These are phyloP conservation scores for Myriosclerotinia duriaeana DNA, from an alignment of 2,329 filamentous ascomycete genomes.

Conservation along the genomic window DNA sequence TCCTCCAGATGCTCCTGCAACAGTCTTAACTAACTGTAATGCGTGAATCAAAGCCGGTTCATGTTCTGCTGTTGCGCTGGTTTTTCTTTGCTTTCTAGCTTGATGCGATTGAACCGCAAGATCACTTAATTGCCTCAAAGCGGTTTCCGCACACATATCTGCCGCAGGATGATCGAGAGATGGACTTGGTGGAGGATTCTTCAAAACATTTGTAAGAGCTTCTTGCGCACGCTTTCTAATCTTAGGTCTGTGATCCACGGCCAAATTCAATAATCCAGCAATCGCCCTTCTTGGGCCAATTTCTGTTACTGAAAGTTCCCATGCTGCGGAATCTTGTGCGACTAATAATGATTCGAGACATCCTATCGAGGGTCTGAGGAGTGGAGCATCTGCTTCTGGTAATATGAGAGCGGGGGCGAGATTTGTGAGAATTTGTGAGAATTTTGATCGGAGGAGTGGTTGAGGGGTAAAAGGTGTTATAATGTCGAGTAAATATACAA, in stretches of 20 bases:
- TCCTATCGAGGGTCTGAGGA: slow-evolving; percentile 85
- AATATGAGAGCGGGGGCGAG: slow-evolving; percentile 81
- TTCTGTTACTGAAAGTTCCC: slow-evolving; percentile 81
- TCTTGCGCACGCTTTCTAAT: slow-evolving; percentile 92
- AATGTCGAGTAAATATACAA: slow-evolving; percentile 93
- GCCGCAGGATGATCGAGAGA: slow-evolving; percentile 91
- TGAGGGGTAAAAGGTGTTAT: slow-evolving; percentile 82
- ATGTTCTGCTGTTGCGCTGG: slow-evolving; percentile 55
- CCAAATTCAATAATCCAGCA: slow-evolving; percentile 79
- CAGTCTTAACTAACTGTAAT: slow-evolving; percentile 85
- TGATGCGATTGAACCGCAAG: slow-evolving; percentile 62
- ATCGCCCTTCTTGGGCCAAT: slow-evolving; percentile 85
- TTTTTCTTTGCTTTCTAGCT: slow-evolving; percentile 68
- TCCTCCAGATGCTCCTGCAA: slow-evolving; percentile 82
- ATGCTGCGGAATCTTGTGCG: slow-evolving; percentile 82
- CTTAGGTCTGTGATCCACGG: slow-evolving; percentile 86
- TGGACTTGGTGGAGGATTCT: slow-evolving; percentile 83
- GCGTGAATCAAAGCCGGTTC: slow-evolving; percentile 89
- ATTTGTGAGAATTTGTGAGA: slow-evolving; percentile 85
- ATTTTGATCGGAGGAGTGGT: slow-evolving; percentile 88
- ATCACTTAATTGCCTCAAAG: slow-evolving; percentile 75
- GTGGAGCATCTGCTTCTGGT: slow-evolving; percentile 79
- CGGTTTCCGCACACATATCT: slow-evolving; percentile 93
- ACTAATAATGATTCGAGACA: slow-evolving; percentile 89
- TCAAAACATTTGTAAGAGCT: slow-evolving; percentile 77